Evolutionary conservation across 2,329 filamentous ascomycete genomes (phyloP).

Genomic region (Hypoxylon sp.): DNA sequence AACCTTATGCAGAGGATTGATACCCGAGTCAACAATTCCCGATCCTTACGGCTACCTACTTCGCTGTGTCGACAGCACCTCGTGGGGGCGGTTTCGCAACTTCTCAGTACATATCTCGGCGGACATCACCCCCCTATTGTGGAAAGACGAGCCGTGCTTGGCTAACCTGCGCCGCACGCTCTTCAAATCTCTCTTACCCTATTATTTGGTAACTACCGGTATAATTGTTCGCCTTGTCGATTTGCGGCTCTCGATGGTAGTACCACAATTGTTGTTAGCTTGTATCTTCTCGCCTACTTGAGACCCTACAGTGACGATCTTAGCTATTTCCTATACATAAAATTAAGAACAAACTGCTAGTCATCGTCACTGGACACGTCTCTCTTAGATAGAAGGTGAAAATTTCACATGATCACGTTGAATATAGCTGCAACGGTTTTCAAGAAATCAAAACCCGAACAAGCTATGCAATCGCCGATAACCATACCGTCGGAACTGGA

Average conservation of each 20-base stretch:
- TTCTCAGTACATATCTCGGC: slow-evolving; percentile 34
- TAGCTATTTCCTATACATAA: slow-evolving; percentile 1
- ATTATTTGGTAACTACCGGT: slow-evolving; percentile 8
- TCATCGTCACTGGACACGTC: slow-evolving; percentile 1
- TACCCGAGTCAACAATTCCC: slow-evolving; percentile 46
- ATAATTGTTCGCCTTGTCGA: slow-evolving; percentile 18
- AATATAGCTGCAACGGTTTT: slow-evolving; percentile 32
- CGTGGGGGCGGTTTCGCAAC: slow-evolving; percentile 45
- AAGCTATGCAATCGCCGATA: slow-evolving; percentile 34
- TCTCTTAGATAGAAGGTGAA: slow-evolving; percentile 17
- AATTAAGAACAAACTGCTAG: slow-evolving; percentile 4
- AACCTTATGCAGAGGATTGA: slow-evolving; percentile 46
- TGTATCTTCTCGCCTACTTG: slow-evolving; percentile 6
- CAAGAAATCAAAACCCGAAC: slow-evolving; percentile 19
- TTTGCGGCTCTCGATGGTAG: slow-evolving; percentile 32
- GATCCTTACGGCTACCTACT: slow-evolving; percentile 46
- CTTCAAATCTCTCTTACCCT: slow-evolving; percentile 7
- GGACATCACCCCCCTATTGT: slow-evolving; percentile 34
- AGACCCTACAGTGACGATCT: slow-evolving; percentile 3
- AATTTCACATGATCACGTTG: slow-evolving; percentile 25
- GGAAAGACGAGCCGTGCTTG: slow-evolving; percentile 28
- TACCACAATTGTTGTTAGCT: slow-evolving; percentile 21
- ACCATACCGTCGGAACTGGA: slow-evolving; percentile 39
- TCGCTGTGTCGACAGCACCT: slow-evolving; percentile 41
- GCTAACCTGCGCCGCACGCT: slow-evolving; percentile 24